These are phyloP conservation scores for Blastobotrys malaysiensis DNA, from an alignment of 1,139 yeast species.

Conservation along the genomic window DNA sequence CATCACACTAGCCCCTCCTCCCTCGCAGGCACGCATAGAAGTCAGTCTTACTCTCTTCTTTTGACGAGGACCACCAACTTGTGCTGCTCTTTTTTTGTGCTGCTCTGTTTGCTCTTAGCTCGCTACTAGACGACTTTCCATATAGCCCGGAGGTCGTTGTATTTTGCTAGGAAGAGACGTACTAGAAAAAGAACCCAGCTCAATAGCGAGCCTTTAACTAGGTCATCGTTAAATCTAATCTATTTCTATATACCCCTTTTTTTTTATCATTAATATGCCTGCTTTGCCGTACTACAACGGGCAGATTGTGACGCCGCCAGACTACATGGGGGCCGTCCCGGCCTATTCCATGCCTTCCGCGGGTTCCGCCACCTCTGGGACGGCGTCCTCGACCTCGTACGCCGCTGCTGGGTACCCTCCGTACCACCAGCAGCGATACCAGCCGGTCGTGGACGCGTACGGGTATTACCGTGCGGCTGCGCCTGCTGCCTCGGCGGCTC, in stretches of 20 bases:
- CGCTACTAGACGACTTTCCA: background rate
- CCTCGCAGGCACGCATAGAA: background rate
- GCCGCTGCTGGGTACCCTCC: constrained; percentile 6
- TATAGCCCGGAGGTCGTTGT: background rate
- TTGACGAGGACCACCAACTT: background rate
- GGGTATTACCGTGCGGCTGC: constrained; percentile 10
- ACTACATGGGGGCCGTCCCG: constrained; percentile 13
- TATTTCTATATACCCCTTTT: background rate
- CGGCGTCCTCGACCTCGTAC: background rate
- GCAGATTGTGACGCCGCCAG: constrained; percentile 24
- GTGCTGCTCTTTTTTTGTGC: background rate
- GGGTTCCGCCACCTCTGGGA: constrained; percentile 7
- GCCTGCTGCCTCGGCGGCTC: constrained; percentile 6
- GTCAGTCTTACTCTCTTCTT: background rate
- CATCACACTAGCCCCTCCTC: background rate
- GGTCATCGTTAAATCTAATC: constrained; percentile 17
- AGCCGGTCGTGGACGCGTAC: constrained; percentile 7
- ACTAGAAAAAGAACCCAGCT: background rate
- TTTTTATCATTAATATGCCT: constrained; percentile 16
- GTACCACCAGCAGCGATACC: constrained; percentile 10
- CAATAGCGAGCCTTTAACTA: constrained; percentile 26
- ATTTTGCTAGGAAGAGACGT: background rate
- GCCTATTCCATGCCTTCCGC: constrained; percentile 13
- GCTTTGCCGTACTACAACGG: constrained; percentile 22
- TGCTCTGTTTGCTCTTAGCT: background rate